Percentiles rank a stretch among this genome's conserved stretches.
phyloP scores from a whole-genome alignment of 169 alveolate species.

The Cryptosporidium tyzzeri region DNA sequence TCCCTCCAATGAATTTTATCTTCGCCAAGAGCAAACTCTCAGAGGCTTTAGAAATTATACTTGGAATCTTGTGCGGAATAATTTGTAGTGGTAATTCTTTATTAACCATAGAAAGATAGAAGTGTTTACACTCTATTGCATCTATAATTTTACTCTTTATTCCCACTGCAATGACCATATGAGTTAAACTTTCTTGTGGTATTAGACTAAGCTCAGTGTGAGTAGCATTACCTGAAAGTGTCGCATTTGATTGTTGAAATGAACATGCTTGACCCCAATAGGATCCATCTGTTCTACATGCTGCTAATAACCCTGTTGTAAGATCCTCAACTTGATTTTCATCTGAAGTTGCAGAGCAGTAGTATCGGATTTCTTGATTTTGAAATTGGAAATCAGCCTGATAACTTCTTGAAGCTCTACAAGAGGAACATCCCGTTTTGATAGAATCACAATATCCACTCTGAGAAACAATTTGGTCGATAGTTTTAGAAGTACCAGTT shows the following conservation, averaged over 20 bases:
- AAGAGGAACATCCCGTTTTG: slow-evolving; percentile 19
- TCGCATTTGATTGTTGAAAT: slow-evolving; percentile 53
- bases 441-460: slow-evolving; percentile 37
- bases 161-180: slow-evolving; percentile 51
- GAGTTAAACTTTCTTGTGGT: slow-evolving; percentile 14
- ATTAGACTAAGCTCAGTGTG: slow-evolving; percentile 12
- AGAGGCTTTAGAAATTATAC: neutral
- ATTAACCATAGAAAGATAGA: neutral
- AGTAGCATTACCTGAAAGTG: slow-evolving; percentile 56
- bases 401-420: slow-evolving; percentile 69
- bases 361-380: slow-evolving; percentile 21
- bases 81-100: slow-evolving; percentile 35
- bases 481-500: slow-evolving; percentile 39
- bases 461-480: slow-evolving; percentile 43
- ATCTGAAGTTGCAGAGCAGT: slow-evolving; percentile 48
- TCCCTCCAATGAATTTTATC: slow-evolving; percentile 24
- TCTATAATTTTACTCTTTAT: slow-evolving; percentile 15
- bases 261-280: slow-evolving; percentile 77
- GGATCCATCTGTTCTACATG: slow-evolving; percentile 57
- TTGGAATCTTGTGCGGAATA: slow-evolving; percentile 27
- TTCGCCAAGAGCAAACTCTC: neutral
- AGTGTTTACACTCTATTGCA: slow-evolving; percentile 28
- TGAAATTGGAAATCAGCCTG: slow-evolving; percentile 58
- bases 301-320: slow-evolving; percentile 12
- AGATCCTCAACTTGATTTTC: slow-evolving; percentile 13